Percentiles rank a stretch among this genome's conserved stretches.
These are phyloP conservation scores for Pelargonium fulgidum DNA, from an alignment of 441 rosid genomes.

Conservation along the genomic window DNA sequence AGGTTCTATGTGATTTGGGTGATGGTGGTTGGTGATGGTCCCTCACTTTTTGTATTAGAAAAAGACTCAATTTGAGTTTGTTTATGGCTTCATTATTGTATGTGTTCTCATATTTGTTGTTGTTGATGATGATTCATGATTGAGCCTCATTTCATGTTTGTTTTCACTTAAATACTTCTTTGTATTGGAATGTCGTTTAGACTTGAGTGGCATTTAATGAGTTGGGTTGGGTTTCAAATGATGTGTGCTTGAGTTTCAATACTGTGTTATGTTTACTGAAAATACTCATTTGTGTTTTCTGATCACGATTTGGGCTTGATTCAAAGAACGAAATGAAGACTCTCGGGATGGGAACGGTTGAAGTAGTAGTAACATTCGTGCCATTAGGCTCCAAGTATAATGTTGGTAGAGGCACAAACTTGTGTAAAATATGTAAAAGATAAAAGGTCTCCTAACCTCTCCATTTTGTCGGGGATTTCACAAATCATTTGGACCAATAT, in stretches of 20 bases:
- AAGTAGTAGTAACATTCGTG: conserved; percentile 16
- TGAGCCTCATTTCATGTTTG: conserved; percentile 12
- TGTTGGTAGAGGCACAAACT: conserved; percentile 20
- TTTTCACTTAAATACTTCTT: conserved; percentile 7
- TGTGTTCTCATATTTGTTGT: conserved; percentile 16
- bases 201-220: neutral
- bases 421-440: neutral
- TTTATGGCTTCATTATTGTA: conserved; percentile 24
- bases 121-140: conserved; percentile 12
- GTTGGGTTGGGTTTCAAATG: neutral
- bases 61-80: conserved; percentile 15
- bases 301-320: neutral
- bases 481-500: conserved; percentile 23
- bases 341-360: neutral
- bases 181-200: neutral
- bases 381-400: conserved; percentile 10
- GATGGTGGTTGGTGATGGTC: conserved; percentile 44
- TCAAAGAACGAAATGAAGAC: neutral
- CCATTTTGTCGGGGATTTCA: conserved; percentile 14
- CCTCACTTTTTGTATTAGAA: conserved; percentile 15
- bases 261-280: neutral
- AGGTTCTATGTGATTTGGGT: conserved; percentile 45
- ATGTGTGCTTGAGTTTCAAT: conserved; percentile 11
- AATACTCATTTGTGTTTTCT: conserved; percentile 1
- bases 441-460: conserved; percentile 22